These are phyloP conservation scores for Amanita polypyramis DNA, from an alignment of 768 basidiomycete species.

Conservation along the genomic window DNA sequence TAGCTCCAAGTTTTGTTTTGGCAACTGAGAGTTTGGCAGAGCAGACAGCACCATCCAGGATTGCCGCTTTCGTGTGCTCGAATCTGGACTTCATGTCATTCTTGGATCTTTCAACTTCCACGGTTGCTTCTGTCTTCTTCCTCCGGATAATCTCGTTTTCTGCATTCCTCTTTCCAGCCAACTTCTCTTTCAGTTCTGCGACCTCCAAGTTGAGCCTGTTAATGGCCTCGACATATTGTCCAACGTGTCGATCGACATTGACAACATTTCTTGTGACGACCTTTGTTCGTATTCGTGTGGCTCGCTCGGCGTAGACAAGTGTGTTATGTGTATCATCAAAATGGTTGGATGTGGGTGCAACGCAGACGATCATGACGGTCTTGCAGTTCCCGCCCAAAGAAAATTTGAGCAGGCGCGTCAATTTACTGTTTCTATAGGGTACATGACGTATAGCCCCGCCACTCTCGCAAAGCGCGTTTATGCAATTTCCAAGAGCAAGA, in stretches of 20 bases:
- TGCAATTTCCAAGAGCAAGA: slow-evolving; percentile 94
- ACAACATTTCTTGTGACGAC: slow-evolving; percentile 93
- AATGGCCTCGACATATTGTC: slow-evolving; percentile 91
- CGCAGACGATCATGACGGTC: slow-evolving; percentile 98
- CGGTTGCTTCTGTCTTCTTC: slow-evolving; percentile 57
- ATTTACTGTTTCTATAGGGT: slow-evolving; percentile 96
- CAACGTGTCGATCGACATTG: slow-evolving; percentile 91
- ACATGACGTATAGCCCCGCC: slow-evolving; percentile 82
- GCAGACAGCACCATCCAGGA: slow-evolving; percentile 68
- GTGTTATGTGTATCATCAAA: slow-evolving; percentile 99
- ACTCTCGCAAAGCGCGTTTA: slow-evolving; percentile 95
- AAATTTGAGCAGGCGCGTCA: slow-evolving; percentile 95
- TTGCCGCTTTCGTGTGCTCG: slow-evolving; percentile 59
- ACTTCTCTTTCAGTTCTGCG: slow-evolving; percentile 74
- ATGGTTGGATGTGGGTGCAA: slow-evolving; percentile 90
- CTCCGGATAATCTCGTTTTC: slow-evolving; percentile 58
- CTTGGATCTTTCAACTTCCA: slow-evolving; percentile 67
- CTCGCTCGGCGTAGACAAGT: slow-evolving; percentile 92
- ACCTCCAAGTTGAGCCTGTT: slow-evolving; percentile 80
- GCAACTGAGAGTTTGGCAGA: slow-evolving; percentile 63
- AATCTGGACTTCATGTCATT: slow-evolving; percentile 61
- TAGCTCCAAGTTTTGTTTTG: slow-evolving; percentile 52
- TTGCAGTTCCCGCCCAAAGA: slow-evolving; percentile 98
- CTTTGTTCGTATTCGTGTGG: slow-evolving; percentile 97
- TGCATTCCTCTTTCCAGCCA: slow-evolving; percentile 56